phyloP scores from a whole-genome alignment of 2,329 filamentous ascomycete genomes.

The Talaromyces atroroseus region DNA sequence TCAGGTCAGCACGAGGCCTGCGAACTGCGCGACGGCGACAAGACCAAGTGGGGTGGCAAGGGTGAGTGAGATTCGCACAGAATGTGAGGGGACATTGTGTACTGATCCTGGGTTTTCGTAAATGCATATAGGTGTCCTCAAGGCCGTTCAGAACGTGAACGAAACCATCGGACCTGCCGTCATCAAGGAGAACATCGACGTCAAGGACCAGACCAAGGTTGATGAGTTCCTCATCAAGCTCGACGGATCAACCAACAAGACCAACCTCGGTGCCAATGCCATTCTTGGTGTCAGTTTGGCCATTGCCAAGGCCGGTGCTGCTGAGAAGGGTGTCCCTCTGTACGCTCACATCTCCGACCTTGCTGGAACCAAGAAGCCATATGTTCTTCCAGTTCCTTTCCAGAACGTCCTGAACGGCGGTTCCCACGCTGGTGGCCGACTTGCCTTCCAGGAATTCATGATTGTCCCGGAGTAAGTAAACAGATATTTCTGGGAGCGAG shows the following conservation, averaged over 20 bases:
- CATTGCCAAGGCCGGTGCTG: slow-evolving; percentile 81
- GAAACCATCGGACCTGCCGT: slow-evolving; percentile 70
- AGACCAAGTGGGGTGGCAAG: slow-evolving; percentile 80
- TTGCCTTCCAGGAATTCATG: slow-evolving; percentile 96
- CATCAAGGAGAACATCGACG: slow-evolving; percentile 76
- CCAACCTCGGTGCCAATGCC: slow-evolving; percentile 80
- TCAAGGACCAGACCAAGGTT: slow-evolving; percentile 78
- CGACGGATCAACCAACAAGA: slow-evolving; percentile 81
- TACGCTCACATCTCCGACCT: slow-evolving; percentile 85
- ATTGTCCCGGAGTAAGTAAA: slow-evolving; percentile 71
- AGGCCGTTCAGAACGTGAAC: slow-evolving; percentile 85
- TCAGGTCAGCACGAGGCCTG: slow-evolving; percentile 82
- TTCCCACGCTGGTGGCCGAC: slow-evolving; percentile 93
- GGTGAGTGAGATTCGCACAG: slow-evolving; percentile 42
- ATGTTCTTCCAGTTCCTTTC: slow-evolving; percentile 84
- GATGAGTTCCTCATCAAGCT: slow-evolving; percentile 82
- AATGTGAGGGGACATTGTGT: slow-evolving; percentile 52
- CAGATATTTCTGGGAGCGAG: neutral
- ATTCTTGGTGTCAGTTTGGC: slow-evolving; percentile 81
- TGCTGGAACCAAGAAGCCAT: slow-evolving; percentile 85
- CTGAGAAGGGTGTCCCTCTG: slow-evolving; percentile 81
- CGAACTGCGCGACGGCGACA: slow-evolving; percentile 87
- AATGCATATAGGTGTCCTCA: slow-evolving; percentile 53
- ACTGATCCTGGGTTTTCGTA: neutral
- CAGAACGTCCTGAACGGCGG: slow-evolving; percentile 92